phyloP scores from a whole-genome alignment of 2,329 filamentous ascomycete genomes.

The Calonectria pauciramosa region DNA sequence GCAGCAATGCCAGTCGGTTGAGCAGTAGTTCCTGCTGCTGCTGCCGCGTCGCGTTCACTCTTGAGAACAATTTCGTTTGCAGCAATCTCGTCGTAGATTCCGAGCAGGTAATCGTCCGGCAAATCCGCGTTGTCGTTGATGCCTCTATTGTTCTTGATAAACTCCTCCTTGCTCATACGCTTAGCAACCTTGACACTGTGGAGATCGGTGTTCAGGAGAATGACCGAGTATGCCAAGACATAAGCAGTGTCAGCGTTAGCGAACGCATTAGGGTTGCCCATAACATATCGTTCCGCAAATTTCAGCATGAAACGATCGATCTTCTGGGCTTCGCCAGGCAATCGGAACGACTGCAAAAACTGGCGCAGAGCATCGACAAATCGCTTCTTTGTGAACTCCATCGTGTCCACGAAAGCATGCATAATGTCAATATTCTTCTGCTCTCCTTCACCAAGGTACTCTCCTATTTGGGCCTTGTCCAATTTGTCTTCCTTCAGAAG shows the following conservation, averaged over 20 bases:
- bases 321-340: slow-evolving; percentile 97
- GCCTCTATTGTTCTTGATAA: slow-evolving; percentile 98
- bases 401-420: slow-evolving; percentile 96
- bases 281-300: slow-evolving; percentile 95
- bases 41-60: slow-evolving; percentile 91
- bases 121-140: slow-evolving; percentile 98
- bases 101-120: slow-evolving; percentile 89
- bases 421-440: slow-evolving; percentile 95
- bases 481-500: slow-evolving; percentile 84
- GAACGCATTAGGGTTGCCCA: slow-evolving; percentile 95
- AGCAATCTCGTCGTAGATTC: slow-evolving; percentile 93
- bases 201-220: slow-evolving; percentile 95
- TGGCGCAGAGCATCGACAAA: slow-evolving; percentile 94
- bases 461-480: slow-evolving; percentile 92
- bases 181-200: slow-evolving; percentile 88
- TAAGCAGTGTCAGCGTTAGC: slow-evolving; percentile 99
- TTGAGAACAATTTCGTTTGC: slow-evolving; percentile 94
- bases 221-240: slow-evolving; percentile 95
- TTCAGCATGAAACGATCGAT: slow-evolving; percentile 99
- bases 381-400: slow-evolving; percentile 92
- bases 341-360: slow-evolving; percentile 93
- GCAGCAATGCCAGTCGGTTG: slow-evolving; percentile 81
- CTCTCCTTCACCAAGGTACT: slow-evolving; percentile 95
- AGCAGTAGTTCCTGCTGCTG: slow-evolving; percentile 76
- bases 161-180: slow-evolving; percentile 96